phyloP scores from a whole-genome alignment of 495 filamentous ascomycete species.

The Penicillium atrosanguineum region DNA sequence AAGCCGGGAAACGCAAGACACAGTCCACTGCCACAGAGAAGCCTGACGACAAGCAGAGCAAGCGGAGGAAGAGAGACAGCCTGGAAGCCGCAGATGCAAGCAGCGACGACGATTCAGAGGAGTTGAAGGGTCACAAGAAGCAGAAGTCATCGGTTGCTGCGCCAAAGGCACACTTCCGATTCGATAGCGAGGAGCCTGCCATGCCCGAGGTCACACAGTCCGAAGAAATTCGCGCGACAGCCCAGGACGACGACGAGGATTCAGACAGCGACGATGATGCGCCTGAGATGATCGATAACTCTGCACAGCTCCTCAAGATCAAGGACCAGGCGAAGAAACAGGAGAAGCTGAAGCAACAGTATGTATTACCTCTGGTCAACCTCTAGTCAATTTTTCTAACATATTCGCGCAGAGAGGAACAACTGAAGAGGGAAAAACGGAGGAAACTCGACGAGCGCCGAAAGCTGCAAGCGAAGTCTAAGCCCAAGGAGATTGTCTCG shows the following conservation, averaged over 20 bases:
- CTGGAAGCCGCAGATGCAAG: conserved; percentile 21
- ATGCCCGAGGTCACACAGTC: conserved; percentile 20
- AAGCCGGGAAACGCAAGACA: conserved; percentile 39
- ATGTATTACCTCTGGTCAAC: conserved; percentile 11
- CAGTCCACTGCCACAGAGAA: conserved; percentile 18
- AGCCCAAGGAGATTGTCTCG: conserved; percentile 29
- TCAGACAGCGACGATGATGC: conserved; percentile 46
- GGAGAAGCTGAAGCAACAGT: conserved; percentile 37
- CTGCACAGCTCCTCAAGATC: conserved; percentile 38
- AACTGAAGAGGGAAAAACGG: conserved; percentile 45
- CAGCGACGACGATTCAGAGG: conserved; percentile 5
- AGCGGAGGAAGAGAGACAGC: conserved; percentile 38
- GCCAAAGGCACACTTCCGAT: conserved; percentile 40
- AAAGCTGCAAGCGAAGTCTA: conserved; percentile 47
- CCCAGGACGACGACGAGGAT: conserved; percentile 29
- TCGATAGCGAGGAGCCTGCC: conserved; percentile 45
- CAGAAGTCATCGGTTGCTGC: conserved; percentile 16
- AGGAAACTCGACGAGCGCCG: conserved; percentile 47
- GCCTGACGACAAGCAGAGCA: conserved; percentile 29
- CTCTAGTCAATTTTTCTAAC: conserved; percentile 16
- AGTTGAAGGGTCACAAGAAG: conserved; percentile 16
- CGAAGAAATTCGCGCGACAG: conserved; percentile 22
- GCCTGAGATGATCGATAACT: conserved; percentile 50
- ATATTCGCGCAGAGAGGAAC: conserved; percentile 34
- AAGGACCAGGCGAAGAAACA: conserved; percentile 43